Evolutionary conservation across 2,329 filamentous ascomycete genomes (phyloP).

Genomic region (Xylaria sp.): DNA sequence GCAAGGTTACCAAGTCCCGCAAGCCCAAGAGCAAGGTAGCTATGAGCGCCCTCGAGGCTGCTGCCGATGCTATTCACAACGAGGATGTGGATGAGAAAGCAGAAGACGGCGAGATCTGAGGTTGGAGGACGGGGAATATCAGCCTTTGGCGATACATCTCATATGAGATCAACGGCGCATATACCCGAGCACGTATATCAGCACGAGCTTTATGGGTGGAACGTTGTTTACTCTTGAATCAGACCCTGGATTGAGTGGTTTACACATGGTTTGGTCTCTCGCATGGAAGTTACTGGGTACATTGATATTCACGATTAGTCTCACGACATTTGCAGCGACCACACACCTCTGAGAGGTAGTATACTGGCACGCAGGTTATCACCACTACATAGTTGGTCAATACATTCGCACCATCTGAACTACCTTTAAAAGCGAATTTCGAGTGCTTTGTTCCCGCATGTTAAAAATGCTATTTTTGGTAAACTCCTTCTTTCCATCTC

Average conservation of each 20-base stretch:
- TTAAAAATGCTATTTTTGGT: too few relatives aligned
- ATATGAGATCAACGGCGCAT: neutral
- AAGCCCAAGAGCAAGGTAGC: neutral
- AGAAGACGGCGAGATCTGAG: neutral
- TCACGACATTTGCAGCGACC: neutral
- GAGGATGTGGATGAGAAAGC: neutral
- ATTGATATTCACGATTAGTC: neutral
- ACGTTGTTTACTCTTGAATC: neutral
- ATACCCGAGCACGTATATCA: neutral
- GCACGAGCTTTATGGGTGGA: neutral
- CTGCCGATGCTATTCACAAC: neutral
- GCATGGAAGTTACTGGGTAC: neutral
- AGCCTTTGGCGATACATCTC: neutral
- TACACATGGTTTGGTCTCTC: neutral
- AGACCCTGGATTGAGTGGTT: neutral
- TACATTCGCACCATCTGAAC: neutral
- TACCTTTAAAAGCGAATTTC: neutral
- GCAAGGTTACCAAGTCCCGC: slow-evolving; percentile 15
- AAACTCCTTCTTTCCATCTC: neutral
- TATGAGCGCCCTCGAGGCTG: neutral
- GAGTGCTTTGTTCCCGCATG: neutral
- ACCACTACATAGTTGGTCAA: slow-evolving; percentile 6
- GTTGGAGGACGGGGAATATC: neutral
- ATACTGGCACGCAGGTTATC: neutral
- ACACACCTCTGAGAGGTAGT: neutral